phyloP scores from a whole-genome alignment of 768 basidiomycete genomes.

The Leccinellum albellum region DNA sequence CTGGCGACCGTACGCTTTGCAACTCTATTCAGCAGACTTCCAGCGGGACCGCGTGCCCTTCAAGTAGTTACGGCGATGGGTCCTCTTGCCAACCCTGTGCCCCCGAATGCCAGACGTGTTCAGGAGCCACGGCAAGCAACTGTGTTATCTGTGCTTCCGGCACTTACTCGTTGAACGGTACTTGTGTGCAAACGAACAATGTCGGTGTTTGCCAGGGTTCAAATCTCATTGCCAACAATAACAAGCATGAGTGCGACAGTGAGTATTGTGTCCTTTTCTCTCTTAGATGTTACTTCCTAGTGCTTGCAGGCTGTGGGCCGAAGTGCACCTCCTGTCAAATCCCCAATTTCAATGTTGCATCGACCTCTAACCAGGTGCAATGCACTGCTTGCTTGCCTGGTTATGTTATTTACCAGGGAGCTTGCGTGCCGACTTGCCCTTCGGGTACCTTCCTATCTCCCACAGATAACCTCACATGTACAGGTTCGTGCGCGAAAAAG shows the following conservation, averaged over 20 bases:
- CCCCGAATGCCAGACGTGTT: conserved; percentile 66
- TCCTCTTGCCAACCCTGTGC: conserved; percentile 57
- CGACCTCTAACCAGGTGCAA: conserved; percentile 60
- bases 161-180: conserved; percentile 60
- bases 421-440: conserved; percentile 70
- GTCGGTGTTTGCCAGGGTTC: conserved; percentile 74
- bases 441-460: conserved; percentile 68
- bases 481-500: conserved; percentile 43
- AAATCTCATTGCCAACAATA: conserved; percentile 72
- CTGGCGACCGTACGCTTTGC: conserved; percentile 66
- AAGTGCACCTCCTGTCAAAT: conserved; percentile 80
- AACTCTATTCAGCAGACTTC: conserved; percentile 48
- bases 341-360: conserved; percentile 64
- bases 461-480: conserved; percentile 70
- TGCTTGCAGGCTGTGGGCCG: conserved; percentile 66
- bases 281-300: not conserved
- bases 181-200: conserved; percentile 61
- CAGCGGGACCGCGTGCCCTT: conserved; percentile 56
- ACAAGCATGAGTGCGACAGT: conserved; percentile 84
- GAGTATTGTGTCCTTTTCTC: conserved; percentile 7
- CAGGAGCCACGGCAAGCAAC: conserved; percentile 59
- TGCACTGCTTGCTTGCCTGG: conserved; percentile 82
- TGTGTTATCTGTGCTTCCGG: conserved; percentile 68
- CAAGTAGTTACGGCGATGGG: conserved; percentile 59
- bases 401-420: conserved; percentile 63